Evolutionary conservation across 345 rosid species (phyloP).

Genomic region (Acer negundo): DNA sequence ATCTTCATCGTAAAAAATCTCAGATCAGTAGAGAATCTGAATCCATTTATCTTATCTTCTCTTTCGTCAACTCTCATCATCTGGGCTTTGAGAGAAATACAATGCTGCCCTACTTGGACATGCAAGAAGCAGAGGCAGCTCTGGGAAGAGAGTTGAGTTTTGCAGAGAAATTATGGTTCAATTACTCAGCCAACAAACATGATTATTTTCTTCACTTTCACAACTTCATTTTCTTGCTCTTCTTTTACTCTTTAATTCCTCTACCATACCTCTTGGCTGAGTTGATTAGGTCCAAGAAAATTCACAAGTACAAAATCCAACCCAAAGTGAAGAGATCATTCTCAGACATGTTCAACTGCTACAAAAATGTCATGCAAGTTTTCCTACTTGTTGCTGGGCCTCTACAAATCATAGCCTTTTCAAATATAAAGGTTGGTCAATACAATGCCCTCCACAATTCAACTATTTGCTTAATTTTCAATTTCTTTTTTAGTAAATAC

Average conservation of each 20-base stretch:
- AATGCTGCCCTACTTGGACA: constrained; percentile 69
- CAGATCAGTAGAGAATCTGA: background rate
- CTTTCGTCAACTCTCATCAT: too few relatives aligned
- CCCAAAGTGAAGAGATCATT: constrained; percentile 59
- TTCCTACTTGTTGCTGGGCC: constrained; percentile 81
- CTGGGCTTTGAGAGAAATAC: too few relatives aligned
- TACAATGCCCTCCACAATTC: too few relatives aligned
- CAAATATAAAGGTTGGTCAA: constrained; percentile 12
- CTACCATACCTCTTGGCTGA: constrained; percentile 56
- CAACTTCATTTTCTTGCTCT: constrained; percentile 62
- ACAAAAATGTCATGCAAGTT: constrained; percentile 75
- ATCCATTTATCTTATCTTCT: background rate
- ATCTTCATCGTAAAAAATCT: too few relatives aligned
- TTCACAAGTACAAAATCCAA: constrained; percentile 73
- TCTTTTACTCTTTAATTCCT: constrained; percentile 55
- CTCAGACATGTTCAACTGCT: constrained; percentile 61
- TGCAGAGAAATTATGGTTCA: constrained; percentile 70
- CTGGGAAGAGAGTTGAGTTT: constrained; percentile 65
- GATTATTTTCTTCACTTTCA: constrained; percentile 66
- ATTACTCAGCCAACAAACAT: constrained; percentile 69
- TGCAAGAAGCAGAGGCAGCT: constrained; percentile 59
- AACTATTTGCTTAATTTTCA: too few relatives aligned
- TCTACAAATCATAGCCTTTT: constrained; percentile 68
- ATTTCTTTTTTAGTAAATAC: too few relatives aligned
- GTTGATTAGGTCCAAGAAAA: constrained; percentile 44